Evolutionary conservation across 78 protist species (phyloP).

Genomic region (slime mould (Dictyostelium discoideum)): dicty_2.7 NC_007089.4:5482001-5482500

Average conservation of each 20-base stretch:
- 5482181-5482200: background rate
- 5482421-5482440: too few relatives aligned
- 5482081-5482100: background rate
- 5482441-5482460: too few relatives aligned
- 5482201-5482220: slow-evolving; percentile 3
- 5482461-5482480: too few relatives aligned
- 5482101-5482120: slow-evolving; percentile 15
- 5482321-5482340: too few relatives aligned
- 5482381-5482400: too few relatives aligned
- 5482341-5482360: too few relatives aligned
- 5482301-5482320: background rate
- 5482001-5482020: background rate
- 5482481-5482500: too few relatives aligned
- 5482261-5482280: background rate
- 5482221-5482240: slow-evolving; percentile 1
- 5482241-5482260: background rate
- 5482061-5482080: background rate
- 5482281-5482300: background rate
- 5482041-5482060: background rate
- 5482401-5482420: too few relatives aligned
- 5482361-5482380: too few relatives aligned
- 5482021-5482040: slow-evolving; percentile 11
- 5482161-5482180: slow-evolving; percentile 12
- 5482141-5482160: slow-evolving; percentile 13
- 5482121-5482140: background rate